A percentile compares a stretch with the other conserved stretches of the same genome.
These are phyloP conservation scores for Ormosia semicastrata DNA, from an alignment of 306 rosid genomes.

Conservation along the genomic window DNA sequence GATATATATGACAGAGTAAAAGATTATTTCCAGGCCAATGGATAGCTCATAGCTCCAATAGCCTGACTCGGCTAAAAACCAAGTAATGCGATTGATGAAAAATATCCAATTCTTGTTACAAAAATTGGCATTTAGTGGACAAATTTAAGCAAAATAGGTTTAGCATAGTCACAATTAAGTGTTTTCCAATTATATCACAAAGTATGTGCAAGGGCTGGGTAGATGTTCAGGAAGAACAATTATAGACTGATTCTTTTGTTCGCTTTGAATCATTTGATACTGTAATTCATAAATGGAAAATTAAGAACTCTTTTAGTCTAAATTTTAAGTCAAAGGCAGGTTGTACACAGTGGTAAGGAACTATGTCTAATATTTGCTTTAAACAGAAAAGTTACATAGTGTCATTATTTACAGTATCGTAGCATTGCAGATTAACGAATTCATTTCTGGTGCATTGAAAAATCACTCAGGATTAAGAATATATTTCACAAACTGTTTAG, in stretches of 20 bases:
- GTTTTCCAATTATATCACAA: conserved; percentile 5
- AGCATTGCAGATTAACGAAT: not conserved
- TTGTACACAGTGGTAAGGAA: not conserved
- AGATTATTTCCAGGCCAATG: not conserved
- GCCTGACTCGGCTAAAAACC: not conserved
- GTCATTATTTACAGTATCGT: not conserved
- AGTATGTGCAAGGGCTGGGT: not conserved
- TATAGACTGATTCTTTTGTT: not conserved
- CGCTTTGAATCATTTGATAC: not conserved
- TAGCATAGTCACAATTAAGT: not conserved
- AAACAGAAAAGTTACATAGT: not conserved
- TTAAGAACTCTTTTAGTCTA: not conserved
- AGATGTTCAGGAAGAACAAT: not conserved
- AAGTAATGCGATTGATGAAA: not conserved
- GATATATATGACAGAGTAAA: not conserved
- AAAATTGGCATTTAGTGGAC: not conserved
- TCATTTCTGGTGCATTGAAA: not conserved
- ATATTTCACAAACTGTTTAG: not conserved
- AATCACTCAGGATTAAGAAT: not conserved
- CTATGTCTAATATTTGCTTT: not conserved
- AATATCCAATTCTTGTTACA: not conserved
- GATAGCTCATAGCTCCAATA: not conserved
- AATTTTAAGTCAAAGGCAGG: not conserved
- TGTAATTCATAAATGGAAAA: not conserved
- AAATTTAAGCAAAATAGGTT: not conserved